Evolutionary conservation across 2,329 filamentous ascomycete species (phyloP).

Genomic region (Botrytis pseudocinerea): DNA sequence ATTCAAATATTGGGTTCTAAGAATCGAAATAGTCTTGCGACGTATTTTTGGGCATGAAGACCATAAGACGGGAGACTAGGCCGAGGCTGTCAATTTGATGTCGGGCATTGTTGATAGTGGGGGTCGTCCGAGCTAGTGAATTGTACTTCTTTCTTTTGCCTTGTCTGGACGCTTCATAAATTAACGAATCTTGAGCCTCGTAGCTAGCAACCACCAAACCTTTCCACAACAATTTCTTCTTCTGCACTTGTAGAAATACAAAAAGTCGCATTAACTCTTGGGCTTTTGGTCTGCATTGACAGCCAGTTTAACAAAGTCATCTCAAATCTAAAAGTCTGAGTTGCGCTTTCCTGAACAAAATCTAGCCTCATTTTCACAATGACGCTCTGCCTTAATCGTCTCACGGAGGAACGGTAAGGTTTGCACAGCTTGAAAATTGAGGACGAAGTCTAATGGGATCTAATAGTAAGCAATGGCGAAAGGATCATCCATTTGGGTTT

Average conservation of each 20-base stretch:
- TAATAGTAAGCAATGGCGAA: constrained; percentile 82
- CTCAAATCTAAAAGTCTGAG: neutral
- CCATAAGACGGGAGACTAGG: constrained; percentile 6
- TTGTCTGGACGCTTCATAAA: constrained; percentile 15
- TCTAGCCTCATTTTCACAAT: constrained; percentile 49
- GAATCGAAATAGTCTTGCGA: neutral
- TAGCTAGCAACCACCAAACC: constrained; percentile 20
- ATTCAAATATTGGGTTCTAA: neutral
- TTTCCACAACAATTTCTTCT: constrained; percentile 15
- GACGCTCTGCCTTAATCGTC: constrained; percentile 84
- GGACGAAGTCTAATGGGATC: constrained; percentile 3
- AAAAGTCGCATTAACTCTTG: neutral
- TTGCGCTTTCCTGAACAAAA: constrained; percentile 10
- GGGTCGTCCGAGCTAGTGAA: constrained; percentile 5
- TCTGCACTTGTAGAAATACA: neutral
- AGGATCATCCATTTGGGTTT: constrained; percentile 97
- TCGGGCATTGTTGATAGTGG: constrained; percentile 16
- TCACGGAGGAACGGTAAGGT: constrained; percentile 68
- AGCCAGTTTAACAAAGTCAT: neutral
- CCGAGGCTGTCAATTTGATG: constrained; percentile 19
- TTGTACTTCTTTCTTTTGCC: constrained; percentile 20
- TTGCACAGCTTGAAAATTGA: neutral
- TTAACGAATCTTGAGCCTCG: constrained; percentile 17
- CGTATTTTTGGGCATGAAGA: neutral
- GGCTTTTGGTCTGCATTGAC: neutral